Evolutionary conservation across 2,329 filamentous ascomycete genomes (phyloP), one percentile per base, ranked within the genome.

Genomic region (Penicillium sp.): DNA sequence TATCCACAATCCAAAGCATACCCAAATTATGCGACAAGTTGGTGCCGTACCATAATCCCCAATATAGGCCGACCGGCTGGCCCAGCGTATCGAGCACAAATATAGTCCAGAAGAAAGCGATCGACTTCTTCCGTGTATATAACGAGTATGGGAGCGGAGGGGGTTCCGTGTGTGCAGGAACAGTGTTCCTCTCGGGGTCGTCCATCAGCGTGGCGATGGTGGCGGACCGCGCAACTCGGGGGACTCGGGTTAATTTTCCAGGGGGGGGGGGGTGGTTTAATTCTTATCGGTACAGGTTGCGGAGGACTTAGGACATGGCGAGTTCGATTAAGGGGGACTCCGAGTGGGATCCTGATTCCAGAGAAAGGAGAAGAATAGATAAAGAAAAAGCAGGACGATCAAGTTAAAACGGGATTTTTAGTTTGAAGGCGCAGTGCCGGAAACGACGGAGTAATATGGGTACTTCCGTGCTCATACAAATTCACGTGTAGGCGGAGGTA

Each of bases 11-110:
- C 4, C 21, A 8, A 29, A 42, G 68, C 74, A 62, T 70, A 77
- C 73, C 71, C 61, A 75, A 35, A 45, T 78, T 76, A 57, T 74
- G 72, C 42, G 74, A 75, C 31, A 87, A 67, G 59, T 77, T 73
- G 10, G 83, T 82, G 60, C 77, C 78, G 61, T 86, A 86, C 82
- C 83, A 86, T 37, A 88, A 75, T 49, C 80, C 77, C 75, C 84
- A 88, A 72, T 87, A 88, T 2, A 88, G 75, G 3, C 77, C 80
- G 57, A 87, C 77, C 19, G 85, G 85, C 72, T 85, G 82, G 55
- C 76, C 80, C 58, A 85, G 75, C 50, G 81, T 83, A 72, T 88
- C 85, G 57, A 87, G 65, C 23, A 87, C 67, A 55, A 87, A 84
- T 42, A 88, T 68, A 0, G 75, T 74, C 85, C 85, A 87, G 73